These are phyloP conservation scores for Fusarium dimerum DNA, from an alignment of 2,329 filamentous ascomycete species.

Conservation along the genomic window DNA sequence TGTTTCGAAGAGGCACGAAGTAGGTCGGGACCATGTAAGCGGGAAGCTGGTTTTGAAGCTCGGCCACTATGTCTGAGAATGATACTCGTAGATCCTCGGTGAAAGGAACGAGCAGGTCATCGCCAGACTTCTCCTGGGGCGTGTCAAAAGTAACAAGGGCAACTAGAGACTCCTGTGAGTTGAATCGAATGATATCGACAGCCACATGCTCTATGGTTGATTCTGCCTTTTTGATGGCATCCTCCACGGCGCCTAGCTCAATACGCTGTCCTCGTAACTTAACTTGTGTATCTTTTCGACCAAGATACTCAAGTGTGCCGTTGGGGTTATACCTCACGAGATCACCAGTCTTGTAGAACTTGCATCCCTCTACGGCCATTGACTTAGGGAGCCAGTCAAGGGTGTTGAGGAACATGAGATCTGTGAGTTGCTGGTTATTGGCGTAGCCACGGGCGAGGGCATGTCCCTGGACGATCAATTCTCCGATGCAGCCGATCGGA, in stretches of 20 bases:
- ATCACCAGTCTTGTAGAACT: constrained; percentile 50
- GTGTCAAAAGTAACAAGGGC: constrained; percentile 17
- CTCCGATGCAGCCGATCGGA: constrained; percentile 13
- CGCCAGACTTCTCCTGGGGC: too few relatives aligned
- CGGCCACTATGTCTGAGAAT: too few relatives aligned
- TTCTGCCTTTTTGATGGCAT: constrained; percentile 35
- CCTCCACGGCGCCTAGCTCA: constrained; percentile 49
- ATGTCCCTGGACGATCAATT: constrained; percentile 19
- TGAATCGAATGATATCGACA: constrained; percentile 18
- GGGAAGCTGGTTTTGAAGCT: too few relatives aligned
- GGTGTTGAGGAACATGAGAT: constrained; percentile 16
- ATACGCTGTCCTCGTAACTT: constrained; percentile 61
- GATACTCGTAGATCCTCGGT: too few relatives aligned
- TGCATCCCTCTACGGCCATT: neutral
- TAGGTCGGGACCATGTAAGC: too few relatives aligned
- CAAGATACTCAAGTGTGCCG: constrained; percentile 44
- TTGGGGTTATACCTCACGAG: constrained; percentile 45
- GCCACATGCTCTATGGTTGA: constrained; percentile 11
- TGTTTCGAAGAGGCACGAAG: too few relatives aligned
- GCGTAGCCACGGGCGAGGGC: constrained; percentile 22
- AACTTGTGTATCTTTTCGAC: too few relatives aligned
- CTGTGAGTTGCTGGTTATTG: constrained; percentile 12
- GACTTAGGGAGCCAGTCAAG: neutral
- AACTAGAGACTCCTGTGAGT: constrained; percentile 11
- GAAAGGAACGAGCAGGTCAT: too few relatives aligned